Conservation (phyloP, 495 filamentous ascomycete genomes). For the Hypoxylon intermedium region DNA sequence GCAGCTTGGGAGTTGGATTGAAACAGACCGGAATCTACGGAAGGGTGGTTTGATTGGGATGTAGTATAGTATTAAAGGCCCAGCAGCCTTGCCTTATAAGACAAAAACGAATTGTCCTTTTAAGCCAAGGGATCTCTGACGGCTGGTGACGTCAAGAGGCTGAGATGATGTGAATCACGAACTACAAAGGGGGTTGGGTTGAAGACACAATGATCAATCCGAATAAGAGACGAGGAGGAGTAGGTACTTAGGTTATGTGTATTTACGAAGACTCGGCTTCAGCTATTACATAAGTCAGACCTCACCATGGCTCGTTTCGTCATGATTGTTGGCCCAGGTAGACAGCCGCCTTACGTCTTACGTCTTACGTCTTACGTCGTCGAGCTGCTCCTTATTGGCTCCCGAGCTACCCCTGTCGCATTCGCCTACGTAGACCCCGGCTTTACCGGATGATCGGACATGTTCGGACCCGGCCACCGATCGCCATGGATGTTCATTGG, state of each 20-base stretch:
- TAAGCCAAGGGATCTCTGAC: constrained; percentile 1
- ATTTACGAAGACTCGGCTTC: no score
- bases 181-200: constrained; percentile 9
- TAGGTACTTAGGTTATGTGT: no score
- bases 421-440: constrained; percentile 4
- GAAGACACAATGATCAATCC: not conserved
- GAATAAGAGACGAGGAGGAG: not conserved
- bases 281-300: no score
- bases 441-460: constrained; percentile 19
- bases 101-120: no score
- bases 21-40: constrained; percentile 25
- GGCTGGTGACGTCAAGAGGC: constrained; percentile 23
- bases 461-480: constrained; percentile 26
- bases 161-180: constrained; percentile 3
- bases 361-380: constrained; percentile 20
- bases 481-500: constrained; percentile 14
- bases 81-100: constrained; percentile 8
- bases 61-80: not conserved
- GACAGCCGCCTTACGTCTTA: constrained; percentile 2
- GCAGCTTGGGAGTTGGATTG: not conserved
- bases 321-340: constrained; percentile 18
- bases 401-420: constrained; percentile 8
- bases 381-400: constrained; percentile 18
- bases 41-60: constrained; percentile 16
- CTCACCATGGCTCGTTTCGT: constrained; percentile 37